Base-by-base conservation (phyloP, 2,329 filamentous ascomycete genomes). In the Chaetomiaceae sp. region DNA sequence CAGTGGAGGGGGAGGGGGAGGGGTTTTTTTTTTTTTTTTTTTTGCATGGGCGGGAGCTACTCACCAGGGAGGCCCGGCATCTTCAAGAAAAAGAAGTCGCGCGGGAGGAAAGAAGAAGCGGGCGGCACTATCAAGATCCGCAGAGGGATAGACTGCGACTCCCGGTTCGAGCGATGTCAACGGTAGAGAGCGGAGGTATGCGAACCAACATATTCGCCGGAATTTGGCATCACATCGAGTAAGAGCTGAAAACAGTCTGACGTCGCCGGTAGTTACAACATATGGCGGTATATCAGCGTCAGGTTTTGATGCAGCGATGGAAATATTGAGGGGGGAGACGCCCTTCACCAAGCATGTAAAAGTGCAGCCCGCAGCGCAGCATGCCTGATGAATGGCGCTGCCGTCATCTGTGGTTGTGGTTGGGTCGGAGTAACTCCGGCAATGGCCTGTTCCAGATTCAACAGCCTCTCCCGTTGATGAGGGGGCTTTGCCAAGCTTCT, bases 1-100 rank as follows among this genome's bases (percentile, higher is more conserved):
- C 25, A 10, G n/a, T 11, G 5, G 21, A 29, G n/a, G 16, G n/a
- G 18, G 38, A 20, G 13, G 5, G 29, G 29, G 34, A 5, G 34
- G 34, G 20, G 42, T 23, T n/a, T 29, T 13, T 18, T 23, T 25
- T 2, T n/a, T 33, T n/a, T n/a, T n/a, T n/a, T n/a, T n/a, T n/a
- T n/a, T n/a, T n/a, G n/a, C n/a, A n/a, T n/a, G n/a, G n/a, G 2
- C 16, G 11, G n/a, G 14, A 37, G 30, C 36, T 14, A 64, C 65
- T 59, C 54, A 68, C 66, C 51, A 41, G 66, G 68, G 56, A 69
- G 62, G 48, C 66, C 64, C 41, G 67, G 68, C 67, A 69, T 69
- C 50, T 59, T 67, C 48, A 10, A 41, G 10, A 27, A 46, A 41
- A n/a, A 36, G 14, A 29, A 27, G 42, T 42, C 25, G 45, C 33